Evolutionary conservation across 2,329 filamentous ascomycete genomes (phyloP), one percentile per base, ranked within the genome.

Genomic region (Penicillium occitanis): DNA sequence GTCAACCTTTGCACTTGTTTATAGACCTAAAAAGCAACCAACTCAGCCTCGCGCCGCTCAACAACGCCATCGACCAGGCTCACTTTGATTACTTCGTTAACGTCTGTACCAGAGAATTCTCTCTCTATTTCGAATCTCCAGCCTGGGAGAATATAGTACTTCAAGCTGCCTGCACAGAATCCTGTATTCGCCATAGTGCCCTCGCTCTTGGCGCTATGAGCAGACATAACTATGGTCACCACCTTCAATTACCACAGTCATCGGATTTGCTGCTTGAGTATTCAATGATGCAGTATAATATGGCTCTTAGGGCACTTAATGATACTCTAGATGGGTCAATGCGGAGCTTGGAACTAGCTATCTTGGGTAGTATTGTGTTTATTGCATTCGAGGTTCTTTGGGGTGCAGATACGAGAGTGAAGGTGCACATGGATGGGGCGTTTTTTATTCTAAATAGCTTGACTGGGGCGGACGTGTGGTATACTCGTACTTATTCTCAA

Each of bases 341-440:
- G 19, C 14, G 11, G 22, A 50, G 46, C 22, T 50, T 64, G 30
- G 53, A 64, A 22, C 19, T 64, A 25, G 63, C 63, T 17, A 37
- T 60, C 17, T 25, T 64, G 44, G 53, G 42, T 8, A 64, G 63
- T 53, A 60, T 64, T 30, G 33, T 51, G 14, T 64, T 64, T 60
- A 60, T 64, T 53, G 55, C 42, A 13, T 59, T 64, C 14, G 63
- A 60, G 44, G 63, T 64, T 60, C 63, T 64, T 19, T 60, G 40
- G 44, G 63, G 63, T 22, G 17, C 30, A 33, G 55, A 64, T 53
- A 59, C 3, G 40, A 53, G 19, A 42, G 63, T 59, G 3, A 48
- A 33, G 14, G 48, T 44, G 63, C 63, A 64, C 22, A 25, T 50
- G 46, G 22, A 50, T 14, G 46, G 46, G 11, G 46, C 46, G 22